Conservation (phyloP, 1,284 basidiomycete genomes). For the Ceratobasidium sp. region DNA sequence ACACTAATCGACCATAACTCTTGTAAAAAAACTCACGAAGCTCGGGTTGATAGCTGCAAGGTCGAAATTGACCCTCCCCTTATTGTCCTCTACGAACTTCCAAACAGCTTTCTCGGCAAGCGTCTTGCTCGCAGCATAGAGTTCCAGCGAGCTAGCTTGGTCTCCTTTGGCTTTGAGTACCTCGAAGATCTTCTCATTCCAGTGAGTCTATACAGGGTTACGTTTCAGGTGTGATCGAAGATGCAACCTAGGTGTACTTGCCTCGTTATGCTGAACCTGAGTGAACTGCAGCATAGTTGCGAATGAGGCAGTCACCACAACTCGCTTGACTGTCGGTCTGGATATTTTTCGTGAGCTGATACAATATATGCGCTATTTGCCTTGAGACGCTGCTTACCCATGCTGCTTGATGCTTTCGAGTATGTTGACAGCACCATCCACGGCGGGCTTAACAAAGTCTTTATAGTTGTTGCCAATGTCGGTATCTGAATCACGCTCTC, state of each 20-base stretch:
- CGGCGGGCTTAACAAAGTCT: neutral
- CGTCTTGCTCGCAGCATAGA: constrained; percentile 50
- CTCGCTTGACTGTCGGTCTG: too few species aligned
- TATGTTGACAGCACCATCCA: too few species aligned
- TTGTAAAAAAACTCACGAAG: neutral
- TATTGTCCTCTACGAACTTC: constrained; percentile 47
- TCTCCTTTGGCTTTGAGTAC: constrained; percentile 44
- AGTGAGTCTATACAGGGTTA: constrained; percentile 40
- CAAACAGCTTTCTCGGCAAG: constrained; percentile 49
- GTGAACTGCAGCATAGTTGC: neutral
- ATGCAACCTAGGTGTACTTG: neutral
- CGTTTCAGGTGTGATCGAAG: neutral
- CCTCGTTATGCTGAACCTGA: constrained; percentile 11
- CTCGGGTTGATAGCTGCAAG: constrained; percentile 40
- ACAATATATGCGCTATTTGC: too few species aligned
- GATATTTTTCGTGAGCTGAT: too few species aligned
- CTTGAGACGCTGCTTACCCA: too few species aligned
- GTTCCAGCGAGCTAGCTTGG: constrained; percentile 43
- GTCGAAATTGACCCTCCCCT: constrained; percentile 39
- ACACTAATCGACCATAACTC: too few species aligned
- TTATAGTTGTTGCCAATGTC: neutral
- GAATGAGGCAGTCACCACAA: neutral
- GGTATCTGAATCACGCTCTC: too few species aligned
- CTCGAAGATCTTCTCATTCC: constrained; percentile 44
- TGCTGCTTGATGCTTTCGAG: too few species aligned